Conservation (phyloP, 1,284 basidiomycete species). For the Cystobasidium sp. region DNA sequence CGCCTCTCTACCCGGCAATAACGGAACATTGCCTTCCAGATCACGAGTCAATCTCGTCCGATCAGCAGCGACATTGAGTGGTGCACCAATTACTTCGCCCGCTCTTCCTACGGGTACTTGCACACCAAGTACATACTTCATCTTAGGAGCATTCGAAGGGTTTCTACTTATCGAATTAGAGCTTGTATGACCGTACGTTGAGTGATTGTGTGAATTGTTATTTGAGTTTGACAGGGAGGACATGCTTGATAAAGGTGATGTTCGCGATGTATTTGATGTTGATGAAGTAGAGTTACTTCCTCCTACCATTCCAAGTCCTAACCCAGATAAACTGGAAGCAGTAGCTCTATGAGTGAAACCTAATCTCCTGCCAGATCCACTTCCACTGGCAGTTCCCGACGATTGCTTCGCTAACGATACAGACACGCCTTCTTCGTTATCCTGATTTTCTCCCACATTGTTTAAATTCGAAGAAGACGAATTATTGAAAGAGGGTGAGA, state of each 20-base stretch:
- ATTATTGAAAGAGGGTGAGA: constrained; percentile 12
- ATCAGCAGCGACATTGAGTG: constrained; percentile 33
- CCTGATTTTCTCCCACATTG: background rate
- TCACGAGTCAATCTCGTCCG: constrained; percentile 13
- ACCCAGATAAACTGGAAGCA: background rate
- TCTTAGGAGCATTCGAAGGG: background rate
- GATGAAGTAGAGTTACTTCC: background rate
- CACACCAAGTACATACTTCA: constrained; percentile 8
- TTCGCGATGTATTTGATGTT: background rate
- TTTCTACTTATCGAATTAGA: background rate
- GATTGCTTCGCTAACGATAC: too few species aligned
- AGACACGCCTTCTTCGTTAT: too few species aligned
- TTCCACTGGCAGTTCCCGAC: background rate
- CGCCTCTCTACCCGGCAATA: background rate
- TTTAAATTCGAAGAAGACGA: constrained; percentile 3
- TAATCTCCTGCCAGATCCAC: background rate
- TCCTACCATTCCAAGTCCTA: too few species aligned
- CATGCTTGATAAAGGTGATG: background rate
- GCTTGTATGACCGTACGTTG: background rate
- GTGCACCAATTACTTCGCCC: constrained; percentile 42
- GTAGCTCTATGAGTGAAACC: constrained; percentile 9
- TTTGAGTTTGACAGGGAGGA: background rate
- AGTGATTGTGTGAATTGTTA: background rate
- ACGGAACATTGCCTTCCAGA: background rate
- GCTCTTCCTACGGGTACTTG: constrained; percentile 25